Evolutionary conservation across 2,329 filamentous ascomycete genomes (phyloP), one percentile per base, ranked within the genome.

Genomic region (Dactylellina parvicollis): DNA sequence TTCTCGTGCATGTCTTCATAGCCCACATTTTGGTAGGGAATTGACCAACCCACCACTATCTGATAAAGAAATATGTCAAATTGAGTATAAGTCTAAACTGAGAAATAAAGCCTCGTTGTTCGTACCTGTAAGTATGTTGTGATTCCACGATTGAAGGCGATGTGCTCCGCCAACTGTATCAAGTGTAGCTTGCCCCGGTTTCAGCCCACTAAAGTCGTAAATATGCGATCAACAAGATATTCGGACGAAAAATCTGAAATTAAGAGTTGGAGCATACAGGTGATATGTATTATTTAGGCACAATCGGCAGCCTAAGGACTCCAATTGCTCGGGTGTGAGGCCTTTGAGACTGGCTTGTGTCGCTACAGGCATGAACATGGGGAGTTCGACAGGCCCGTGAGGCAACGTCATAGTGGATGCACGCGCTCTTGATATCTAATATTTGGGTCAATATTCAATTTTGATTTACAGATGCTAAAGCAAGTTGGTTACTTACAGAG

Each of bases 261-360:
- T 30, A 34, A n/a, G 54, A 3, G 42, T 10, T 3, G 30, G 32
- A 36, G 16, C 57, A 22, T 40, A 75, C 73, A 99, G 84, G 80
- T 99, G 95, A 79, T 99, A 99, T 10, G 95, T 99, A 82, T 99
- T 99, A 83, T 99, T 99, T 76, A 99, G 83, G 80, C 95, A 99
- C 42, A 99, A 83, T 69, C 91, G 88, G 79, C 96, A 99, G 44
- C 91, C 88, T 0, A 93, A 96, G 60, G 92, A 89, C 78, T 95
- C 93, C 1, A 99, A 85, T 79, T 99, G 95, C 76, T 94, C 89
- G 0, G 94, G 92, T 0, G 95, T 98, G 64, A 99, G 83, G 44
- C 95, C 95, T 80, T 99, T 99, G 38, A 99, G 85, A 0, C 94
- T 96, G 0, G 92, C 95, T 82, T 99, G 95, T 0, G 95, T 99